Conservation (phyloP, 2,329 filamentous ascomycete genomes). For the Tolypocladium amazonense region DNA sequence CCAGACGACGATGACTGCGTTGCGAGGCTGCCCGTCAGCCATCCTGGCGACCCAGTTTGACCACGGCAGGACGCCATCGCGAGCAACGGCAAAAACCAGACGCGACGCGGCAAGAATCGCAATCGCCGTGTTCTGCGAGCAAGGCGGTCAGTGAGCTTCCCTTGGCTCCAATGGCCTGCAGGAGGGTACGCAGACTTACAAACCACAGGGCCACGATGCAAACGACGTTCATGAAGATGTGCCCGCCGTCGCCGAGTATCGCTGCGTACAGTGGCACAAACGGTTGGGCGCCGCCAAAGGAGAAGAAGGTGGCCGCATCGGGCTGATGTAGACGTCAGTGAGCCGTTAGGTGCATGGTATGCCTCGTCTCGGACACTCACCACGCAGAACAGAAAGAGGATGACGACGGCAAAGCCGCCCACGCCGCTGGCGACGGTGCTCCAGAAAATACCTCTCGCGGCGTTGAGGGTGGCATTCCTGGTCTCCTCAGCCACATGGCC, state of each 20-base stretch:
- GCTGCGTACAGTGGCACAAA: slow-evolving; percentile 48
- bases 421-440: slow-evolving; percentile 46
- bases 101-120: slow-evolving; percentile 48
- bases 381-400: slow-evolving; percentile 48
- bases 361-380: slow-evolving; percentile 11
- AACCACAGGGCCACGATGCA: not conserved
- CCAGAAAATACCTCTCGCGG: slow-evolving; percentile 49
- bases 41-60: slow-evolving; percentile 47
- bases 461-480: slow-evolving; percentile 43
- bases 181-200: not conserved
- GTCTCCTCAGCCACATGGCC: slow-evolving; percentile 53
- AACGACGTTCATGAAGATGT: slow-evolving; percentile 22
- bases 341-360: not conserved
- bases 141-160: not conserved
- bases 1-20: slow-evolving; percentile 50
- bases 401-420: slow-evolving; percentile 43
- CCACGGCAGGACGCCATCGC: slow-evolving; percentile 49
- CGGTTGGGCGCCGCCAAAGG: slow-evolving; percentile 43
- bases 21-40: slow-evolving; percentile 43
- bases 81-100: slow-evolving; percentile 52
- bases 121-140: slow-evolving; percentile 42
- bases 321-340: not conserved
- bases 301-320: slow-evolving; percentile 20
- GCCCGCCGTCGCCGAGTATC: slow-evolving; percentile 42
- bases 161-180: not conserved